A percentile compares a stretch with the other conserved stretches of the same genome.
phyloP scores from a whole-genome alignment of 257 asterid species.

The Fraxinus cuspidata region DNA sequence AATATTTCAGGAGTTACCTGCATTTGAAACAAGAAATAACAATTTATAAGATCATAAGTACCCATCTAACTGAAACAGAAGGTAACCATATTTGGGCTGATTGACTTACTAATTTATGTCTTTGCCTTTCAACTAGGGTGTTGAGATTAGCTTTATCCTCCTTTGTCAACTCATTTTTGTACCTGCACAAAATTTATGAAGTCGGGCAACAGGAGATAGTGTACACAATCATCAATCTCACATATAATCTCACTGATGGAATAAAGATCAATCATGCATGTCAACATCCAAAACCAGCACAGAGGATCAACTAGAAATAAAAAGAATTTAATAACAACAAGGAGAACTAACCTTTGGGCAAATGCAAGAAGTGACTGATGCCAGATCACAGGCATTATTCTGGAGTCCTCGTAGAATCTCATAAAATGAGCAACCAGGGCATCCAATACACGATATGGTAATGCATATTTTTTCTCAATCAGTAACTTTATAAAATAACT shows the following conservation, averaged over 20 bases:
- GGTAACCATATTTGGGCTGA: constrained; percentile 14
- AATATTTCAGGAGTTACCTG: constrained; percentile 94
- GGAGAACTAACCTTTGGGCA: constrained; percentile 71
- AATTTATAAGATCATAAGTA: neutral
- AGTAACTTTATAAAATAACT: constrained; percentile 84
- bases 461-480: constrained; percentile 91
- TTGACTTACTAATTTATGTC: constrained; percentile 74
- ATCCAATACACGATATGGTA: constrained; percentile 95
- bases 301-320: neutral
- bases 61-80: neutral
- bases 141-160: constrained; percentile 74
- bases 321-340: constrained; percentile 9
- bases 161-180: constrained; percentile 77
- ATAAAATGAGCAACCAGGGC: constrained; percentile 87
- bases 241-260: neutral
- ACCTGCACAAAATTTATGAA: constrained; percentile 45
- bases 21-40: constrained; percentile 25
- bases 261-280: neutral
- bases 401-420: constrained; percentile 71
- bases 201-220: neutral
- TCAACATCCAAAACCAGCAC: constrained; percentile 2
- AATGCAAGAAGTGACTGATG: constrained; percentile 96
- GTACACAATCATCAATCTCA: neutral
- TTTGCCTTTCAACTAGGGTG: constrained; percentile 65
- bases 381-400: constrained; percentile 97